Base-by-base conservation (phyloP, 2,329 filamentous ascomycete species). In the Elsinoe arachidis region DNA sequence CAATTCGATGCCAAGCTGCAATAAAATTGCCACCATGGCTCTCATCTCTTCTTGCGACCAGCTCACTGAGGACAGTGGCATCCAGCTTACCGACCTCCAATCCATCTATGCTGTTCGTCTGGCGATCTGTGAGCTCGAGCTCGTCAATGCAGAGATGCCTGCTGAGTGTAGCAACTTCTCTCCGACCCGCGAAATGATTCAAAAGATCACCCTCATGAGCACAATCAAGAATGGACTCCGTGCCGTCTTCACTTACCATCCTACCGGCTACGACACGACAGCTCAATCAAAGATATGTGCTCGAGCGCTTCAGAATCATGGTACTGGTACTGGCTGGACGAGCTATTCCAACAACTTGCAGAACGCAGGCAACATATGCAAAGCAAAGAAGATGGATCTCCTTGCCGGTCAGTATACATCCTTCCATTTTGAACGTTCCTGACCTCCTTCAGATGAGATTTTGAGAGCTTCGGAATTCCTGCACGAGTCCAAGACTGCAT, bases 341-440 rank as follows among this genome's bases (percentile, higher is more conserved):
- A 85, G 81, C 21, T 87, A 83, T 70, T 81, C 80, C 62, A 84
- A 83, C 67, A 80, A 76, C 58, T 74, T 77, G 57, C 80, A 84
- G 57, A 82, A 83, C 61, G 82, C 82, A 1, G 72, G 81, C 43
- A 69, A 82, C 15, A 80, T 86, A 62, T 87, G 84, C 61, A 78
- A 83, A 60, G 81, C 82, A 26, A 78, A 80, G 41, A 76, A 83
- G 37, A 70, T 76, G 41, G 78, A 82, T 55, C 75, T 80, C 12
- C 82, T 85, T 58, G 81, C 80, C 64, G 78, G 77, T 70, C 67
- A 58, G 62, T 56, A 30, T 14, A 34, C 11, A 2, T 2, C 9
- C 11, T 37, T 17, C 5, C n/a, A 17, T 12, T 3, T 15, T 17
- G 46, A 15, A 4, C 5, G 5, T 21, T 6, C 26, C 46, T 51